Percentiles rank a stretch among this genome's conserved stretches.
phyloP scores from a whole-genome alignment of 2,329 filamentous ascomycete genomes.

The Pseudogymnoascus pannorum region DNA sequence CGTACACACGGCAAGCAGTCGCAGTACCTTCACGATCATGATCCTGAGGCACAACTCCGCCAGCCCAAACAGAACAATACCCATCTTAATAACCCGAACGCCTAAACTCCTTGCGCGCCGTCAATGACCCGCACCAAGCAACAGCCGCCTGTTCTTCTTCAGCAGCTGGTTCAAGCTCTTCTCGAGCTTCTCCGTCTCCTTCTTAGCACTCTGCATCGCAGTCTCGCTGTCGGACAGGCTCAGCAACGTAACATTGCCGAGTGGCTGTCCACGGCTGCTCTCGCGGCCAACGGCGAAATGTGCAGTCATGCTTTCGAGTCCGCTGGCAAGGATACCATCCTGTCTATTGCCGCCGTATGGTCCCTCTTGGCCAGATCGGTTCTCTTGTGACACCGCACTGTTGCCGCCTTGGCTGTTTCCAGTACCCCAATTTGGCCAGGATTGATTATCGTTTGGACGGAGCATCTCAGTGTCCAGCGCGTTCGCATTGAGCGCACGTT shows the following conservation, averaged over 20 bases:
- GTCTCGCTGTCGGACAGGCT: constrained; percentile 57
- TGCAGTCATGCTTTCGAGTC: constrained; percentile 28
- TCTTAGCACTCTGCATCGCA: constrained; percentile 41
- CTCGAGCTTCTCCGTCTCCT: constrained; percentile 56
- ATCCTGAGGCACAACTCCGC: constrained; percentile 11
- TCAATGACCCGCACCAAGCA: constrained; percentile 35
- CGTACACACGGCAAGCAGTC: constrained; percentile 6
- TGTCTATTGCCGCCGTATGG: constrained; percentile 16
- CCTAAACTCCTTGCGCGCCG: constrained; percentile 13
- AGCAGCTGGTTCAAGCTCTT: constrained; percentile 53
- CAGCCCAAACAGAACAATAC: constrained; percentile 9
- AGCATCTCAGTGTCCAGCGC: constrained; percentile 25
- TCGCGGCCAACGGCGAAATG: constrained; percentile 26
- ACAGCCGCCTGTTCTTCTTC: constrained; percentile 50
- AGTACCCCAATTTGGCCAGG: constrained; percentile 25
- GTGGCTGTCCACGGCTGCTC: constrained; percentile 23
- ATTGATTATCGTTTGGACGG: constrained; percentile 20
- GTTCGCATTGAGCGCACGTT: constrained; percentile 29
- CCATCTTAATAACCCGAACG: constrained; percentile 9
- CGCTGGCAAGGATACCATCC: constrained; percentile 25
- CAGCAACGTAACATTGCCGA: constrained; percentile 40
- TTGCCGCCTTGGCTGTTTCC: constrained; percentile 13
- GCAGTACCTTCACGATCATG: not conserved
- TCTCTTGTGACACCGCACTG: not conserved
- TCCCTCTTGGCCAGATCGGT: constrained; percentile 15